Conservation (phyloP, 208 protist species). For the Naegleria gruberi region DNA sequence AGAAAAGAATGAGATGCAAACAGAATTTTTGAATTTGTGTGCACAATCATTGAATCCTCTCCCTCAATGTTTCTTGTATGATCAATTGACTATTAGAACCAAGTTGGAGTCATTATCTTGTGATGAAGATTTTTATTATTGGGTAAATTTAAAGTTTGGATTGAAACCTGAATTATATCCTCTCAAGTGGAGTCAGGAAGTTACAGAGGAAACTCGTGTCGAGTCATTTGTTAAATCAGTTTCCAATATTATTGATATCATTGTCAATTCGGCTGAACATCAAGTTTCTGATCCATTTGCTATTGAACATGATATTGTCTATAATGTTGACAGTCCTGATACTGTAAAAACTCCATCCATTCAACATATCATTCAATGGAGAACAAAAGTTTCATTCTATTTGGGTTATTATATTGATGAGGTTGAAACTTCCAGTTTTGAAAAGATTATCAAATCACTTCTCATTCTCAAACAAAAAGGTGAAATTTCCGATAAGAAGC, state of each 20-base stretch:
- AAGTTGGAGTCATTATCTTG: neutral
- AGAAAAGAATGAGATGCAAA: neutral
- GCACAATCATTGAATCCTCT: neutral
- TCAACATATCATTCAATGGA: neutral
- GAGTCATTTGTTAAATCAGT: neutral
- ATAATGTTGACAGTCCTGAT: neutral
- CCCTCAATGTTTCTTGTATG: neutral
- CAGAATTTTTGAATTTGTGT: neutral
- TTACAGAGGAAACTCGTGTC: neutral
- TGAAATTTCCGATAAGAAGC: neutral
- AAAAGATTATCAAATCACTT: neutral
- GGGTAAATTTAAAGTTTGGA: neutral
- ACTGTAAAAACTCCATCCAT: neutral
- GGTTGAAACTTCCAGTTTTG: neutral
- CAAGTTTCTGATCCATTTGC: neutral
- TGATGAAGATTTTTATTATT: constrained; percentile 6
- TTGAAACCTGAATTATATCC: constrained; percentile 4
- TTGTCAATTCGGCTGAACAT: neutral
- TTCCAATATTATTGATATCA: neutral
- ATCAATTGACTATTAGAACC: neutral
- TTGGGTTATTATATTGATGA: neutral
- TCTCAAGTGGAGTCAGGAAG: neutral
- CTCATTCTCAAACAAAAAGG: neutral
- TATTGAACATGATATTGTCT: neutral
- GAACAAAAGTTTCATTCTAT: neutral